Conservation (phyloP, 345 rosid species). For the Corchorus olitorius region DNA sequence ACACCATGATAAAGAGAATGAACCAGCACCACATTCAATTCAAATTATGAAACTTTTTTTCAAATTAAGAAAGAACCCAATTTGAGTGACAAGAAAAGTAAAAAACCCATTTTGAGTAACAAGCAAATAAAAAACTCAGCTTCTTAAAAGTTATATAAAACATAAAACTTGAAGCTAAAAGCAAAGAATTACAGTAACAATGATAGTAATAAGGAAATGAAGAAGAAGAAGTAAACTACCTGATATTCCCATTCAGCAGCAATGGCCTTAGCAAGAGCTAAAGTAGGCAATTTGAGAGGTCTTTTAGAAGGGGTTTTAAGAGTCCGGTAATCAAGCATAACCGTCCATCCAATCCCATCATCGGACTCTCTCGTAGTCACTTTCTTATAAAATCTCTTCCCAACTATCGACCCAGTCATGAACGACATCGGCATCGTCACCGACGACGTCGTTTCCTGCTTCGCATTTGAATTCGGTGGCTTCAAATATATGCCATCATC, state of each 20-base stretch:
- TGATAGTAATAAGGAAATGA: not conserved
- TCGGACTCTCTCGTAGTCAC: slow-evolving; percentile 86
- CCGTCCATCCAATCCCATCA: slow-evolving; percentile 90
- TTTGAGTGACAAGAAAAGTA: not conserved
- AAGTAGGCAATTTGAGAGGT: slow-evolving; percentile 74
- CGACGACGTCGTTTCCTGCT: slow-evolving; percentile 43
- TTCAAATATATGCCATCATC: slow-evolving; percentile 48
- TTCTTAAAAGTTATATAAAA: slow-evolving; percentile 5
- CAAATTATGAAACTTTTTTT: not conserved
- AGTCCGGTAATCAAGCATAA: slow-evolving; percentile 96
- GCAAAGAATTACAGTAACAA: not conserved
- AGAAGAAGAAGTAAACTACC: slow-evolving; percentile 37
- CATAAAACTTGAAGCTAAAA: not conserved
- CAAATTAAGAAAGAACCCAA: not conserved
- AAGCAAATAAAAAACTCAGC: not conserved
- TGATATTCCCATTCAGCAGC: slow-evolving; percentile 98
- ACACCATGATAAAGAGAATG: not conserved
- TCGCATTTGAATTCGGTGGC: slow-evolving; percentile 37
- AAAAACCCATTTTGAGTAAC: not conserved
- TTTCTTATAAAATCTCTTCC: slow-evolving; percentile 76
- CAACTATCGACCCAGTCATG: slow-evolving; percentile 93
- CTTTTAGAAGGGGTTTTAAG: slow-evolving; percentile 87
- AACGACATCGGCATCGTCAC: slow-evolving; percentile 91
- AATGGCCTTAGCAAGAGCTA: slow-evolving; percentile 83
- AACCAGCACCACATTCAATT: not conserved